phyloP scores from a whole-genome alignment of 768 basidiomycete species.

The Boletus rufocinnamomeus region DNA sequence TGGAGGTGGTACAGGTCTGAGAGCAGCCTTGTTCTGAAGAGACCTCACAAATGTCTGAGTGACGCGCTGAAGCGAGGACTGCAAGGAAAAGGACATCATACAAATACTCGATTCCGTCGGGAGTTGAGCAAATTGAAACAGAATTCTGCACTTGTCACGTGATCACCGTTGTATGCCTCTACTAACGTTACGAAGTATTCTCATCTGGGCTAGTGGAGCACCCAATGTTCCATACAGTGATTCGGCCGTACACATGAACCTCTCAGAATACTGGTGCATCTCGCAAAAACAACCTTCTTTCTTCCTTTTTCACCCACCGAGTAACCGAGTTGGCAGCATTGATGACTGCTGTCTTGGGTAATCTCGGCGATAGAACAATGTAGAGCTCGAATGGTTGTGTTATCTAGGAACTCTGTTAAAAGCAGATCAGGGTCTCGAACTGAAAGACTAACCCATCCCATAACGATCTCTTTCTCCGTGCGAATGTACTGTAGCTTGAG shows the following conservation, averaged over 20 bases:
- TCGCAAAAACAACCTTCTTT: conserved; percentile 74
- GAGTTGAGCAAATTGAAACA: no score
- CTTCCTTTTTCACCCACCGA: conserved; percentile 91
- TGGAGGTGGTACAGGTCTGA: conserved; percentile 25
- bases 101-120: neutral
- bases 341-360: conserved; percentile 88
- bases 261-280: conserved; percentile 86
- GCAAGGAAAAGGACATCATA: conserved; percentile 28
- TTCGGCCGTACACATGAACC: neutral
- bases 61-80: conserved; percentile 21
- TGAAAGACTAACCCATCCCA: conserved; percentile 82
- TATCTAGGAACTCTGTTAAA: conserved; percentile 51
- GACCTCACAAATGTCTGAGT: conserved; percentile 27
- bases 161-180: neutral
- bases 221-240: neutral
- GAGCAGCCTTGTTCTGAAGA: conserved; percentile 34
- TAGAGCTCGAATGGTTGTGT: conserved; percentile 95
- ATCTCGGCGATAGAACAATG: conserved; percentile 71
- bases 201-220: neutral
- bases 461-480: conserved; percentile 82
- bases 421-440: neutral
- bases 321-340: conserved; percentile 88
- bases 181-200: neutral
- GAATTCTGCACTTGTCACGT: neutral
- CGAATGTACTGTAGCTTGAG: conserved; percentile 87